These are phyloP conservation scores for Fusarium protoensiforme DNA, from an alignment of 2,329 filamentous ascomycete species.

Conservation along the genomic window DNA sequence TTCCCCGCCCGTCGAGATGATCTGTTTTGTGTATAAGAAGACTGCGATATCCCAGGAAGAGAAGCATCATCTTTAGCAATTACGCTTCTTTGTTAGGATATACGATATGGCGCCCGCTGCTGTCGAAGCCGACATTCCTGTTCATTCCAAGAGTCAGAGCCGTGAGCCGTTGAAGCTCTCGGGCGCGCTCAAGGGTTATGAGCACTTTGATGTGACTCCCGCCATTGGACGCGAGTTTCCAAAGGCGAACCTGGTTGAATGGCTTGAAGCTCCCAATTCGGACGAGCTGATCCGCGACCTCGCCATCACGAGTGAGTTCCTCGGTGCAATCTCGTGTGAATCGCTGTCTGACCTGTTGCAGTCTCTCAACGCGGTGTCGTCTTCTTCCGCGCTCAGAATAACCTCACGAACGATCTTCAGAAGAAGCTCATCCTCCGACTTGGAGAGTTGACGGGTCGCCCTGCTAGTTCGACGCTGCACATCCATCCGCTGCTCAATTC, in stretches of 20 bases:
- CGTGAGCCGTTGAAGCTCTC: constrained; percentile 58
- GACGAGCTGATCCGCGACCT: constrained; percentile 74
- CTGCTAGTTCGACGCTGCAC: constrained; percentile 65
- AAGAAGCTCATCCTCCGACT: constrained; percentile 73
- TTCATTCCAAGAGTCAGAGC: constrained; percentile 41
- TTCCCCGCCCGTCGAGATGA: constrained; percentile 6
- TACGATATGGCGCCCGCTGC: constrained; percentile 34
- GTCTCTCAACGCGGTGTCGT: constrained; percentile 77
- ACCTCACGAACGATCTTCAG: constrained; percentile 70
- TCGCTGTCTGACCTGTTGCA: constrained; percentile 40
- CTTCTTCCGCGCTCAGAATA: constrained; percentile 74
- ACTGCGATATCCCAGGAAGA: not conserved
- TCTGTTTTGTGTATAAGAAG: constrained; percentile 5
- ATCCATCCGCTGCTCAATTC: constrained; percentile 70
- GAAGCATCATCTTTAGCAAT: not conserved
- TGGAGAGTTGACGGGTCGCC: constrained; percentile 68
- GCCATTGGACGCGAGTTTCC: constrained; percentile 71
- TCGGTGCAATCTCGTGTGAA: not conserved
- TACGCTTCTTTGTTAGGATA: not conserved
- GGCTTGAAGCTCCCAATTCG: constrained; percentile 69
- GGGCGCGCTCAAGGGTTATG: constrained; percentile 62
- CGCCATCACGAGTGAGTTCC: constrained; percentile 69
- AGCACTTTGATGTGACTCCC: constrained; percentile 69
- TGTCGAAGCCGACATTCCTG: constrained; percentile 12
- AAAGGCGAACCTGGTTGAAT: constrained; percentile 68